These are phyloP conservation scores for Micractinium sp. DNA, from an alignment of 139 green algal species.

Conservation along the genomic window DNA sequence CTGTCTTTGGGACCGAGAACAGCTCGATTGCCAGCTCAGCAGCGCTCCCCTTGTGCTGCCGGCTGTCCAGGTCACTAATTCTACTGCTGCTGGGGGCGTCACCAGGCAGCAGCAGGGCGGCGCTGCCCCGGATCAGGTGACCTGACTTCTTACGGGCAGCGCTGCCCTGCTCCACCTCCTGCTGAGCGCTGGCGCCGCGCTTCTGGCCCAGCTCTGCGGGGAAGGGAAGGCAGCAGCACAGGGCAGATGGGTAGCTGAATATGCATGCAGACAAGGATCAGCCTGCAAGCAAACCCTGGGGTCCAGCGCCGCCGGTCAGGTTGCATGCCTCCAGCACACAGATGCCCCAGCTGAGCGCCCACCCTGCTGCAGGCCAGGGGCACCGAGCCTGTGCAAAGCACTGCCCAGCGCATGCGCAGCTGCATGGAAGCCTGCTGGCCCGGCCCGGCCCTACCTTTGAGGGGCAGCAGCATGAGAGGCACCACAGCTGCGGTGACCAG, in stretches of 20 bases:
- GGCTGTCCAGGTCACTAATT: background rate
- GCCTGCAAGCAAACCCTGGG: too few species aligned
- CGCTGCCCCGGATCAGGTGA: background rate
- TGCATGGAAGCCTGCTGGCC: too few species aligned
- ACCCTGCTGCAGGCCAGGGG: background rate
- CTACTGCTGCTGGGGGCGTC: background rate
- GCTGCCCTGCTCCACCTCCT: background rate
- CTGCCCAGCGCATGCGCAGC: too few species aligned
- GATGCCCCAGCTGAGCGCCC: too few species aligned
- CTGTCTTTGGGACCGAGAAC: background rate
- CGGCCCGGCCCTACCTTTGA: background rate
- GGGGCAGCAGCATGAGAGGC: constrained; percentile 10
- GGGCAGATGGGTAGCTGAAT: too few species aligned
- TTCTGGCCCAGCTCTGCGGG: constrained; percentile 11
- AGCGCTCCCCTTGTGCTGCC: background rate
- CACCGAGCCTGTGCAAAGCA: background rate
- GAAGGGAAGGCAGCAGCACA: too few species aligned
- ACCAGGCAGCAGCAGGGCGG: background rate
- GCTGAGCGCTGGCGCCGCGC: background rate
- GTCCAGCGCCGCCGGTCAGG: too few species aligned
- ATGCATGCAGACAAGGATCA: too few species aligned
- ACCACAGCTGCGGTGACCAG: background rate
- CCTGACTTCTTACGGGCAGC: background rate
- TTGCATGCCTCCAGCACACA: too few species aligned
- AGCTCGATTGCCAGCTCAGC: constrained; percentile 9